Evolutionary conservation across 192 early-diverging fungal genomes (phyloP).

Genomic region (Coemansia sp.): DNA sequence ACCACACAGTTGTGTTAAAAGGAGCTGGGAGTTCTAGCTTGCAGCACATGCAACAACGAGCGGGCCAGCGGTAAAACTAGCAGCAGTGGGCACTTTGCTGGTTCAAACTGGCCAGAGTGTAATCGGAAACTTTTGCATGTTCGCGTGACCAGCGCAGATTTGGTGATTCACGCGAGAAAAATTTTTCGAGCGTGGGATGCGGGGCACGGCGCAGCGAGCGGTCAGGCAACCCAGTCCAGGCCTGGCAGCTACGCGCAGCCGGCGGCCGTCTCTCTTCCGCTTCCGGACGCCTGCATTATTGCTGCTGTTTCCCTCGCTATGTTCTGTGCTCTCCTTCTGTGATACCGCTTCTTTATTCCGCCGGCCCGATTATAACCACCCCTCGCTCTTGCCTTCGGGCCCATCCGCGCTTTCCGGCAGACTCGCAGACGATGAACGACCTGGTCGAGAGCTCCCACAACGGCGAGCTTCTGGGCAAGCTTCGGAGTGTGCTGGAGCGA

Average conservation of each 20-base stretch:
- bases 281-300: neutral
- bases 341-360: neutral
- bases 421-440: conserved; percentile 13
- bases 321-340: conserved; percentile 1
- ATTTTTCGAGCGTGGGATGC: neutral
- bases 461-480: conserved; percentile 22
- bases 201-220: neutral
- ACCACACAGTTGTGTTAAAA: no score
- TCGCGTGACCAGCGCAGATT: conserved; percentile 9
- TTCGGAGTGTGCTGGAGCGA: conserved; percentile 21
- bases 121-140: neutral
- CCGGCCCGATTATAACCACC: neutral
- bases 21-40: no score
- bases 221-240: no score
- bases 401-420: neutral
- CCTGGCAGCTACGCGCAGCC: neutral
- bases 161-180: conserved; percentile 9
- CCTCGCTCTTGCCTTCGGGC: neutral
- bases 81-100: no score
- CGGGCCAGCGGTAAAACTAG: no score
- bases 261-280: neutral
- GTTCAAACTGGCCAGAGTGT: no score
- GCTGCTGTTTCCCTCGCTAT: conserved; percentile 5
- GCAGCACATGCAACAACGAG: no score
- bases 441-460: conserved; percentile 5